phyloP scores from a whole-genome alignment of 1,284 basidiomycete genomes.

The Vanrija pseudolonga region DNA sequence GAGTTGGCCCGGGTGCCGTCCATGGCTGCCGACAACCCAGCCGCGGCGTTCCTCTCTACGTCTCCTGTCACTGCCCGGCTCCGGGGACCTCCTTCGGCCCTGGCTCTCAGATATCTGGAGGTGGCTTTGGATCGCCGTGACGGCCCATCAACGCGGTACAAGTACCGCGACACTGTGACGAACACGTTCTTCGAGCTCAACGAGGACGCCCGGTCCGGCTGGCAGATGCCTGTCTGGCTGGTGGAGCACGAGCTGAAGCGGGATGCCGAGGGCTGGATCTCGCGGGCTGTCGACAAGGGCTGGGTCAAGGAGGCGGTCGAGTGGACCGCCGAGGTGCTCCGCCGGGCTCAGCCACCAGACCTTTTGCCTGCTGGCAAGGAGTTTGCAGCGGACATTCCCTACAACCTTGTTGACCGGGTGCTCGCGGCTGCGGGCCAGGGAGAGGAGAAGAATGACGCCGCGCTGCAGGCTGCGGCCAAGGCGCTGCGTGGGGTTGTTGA shows the following conservation, averaged over 20 bases:
- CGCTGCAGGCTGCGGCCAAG: conserved; percentile 30
- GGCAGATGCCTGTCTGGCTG: conserved; percentile 72
- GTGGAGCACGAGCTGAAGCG: conserved; percentile 53
- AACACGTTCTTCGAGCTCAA: conserved; percentile 71
- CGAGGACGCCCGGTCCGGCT: conserved; percentile 46
- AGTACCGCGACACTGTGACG: conserved; percentile 69
- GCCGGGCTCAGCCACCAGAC: conserved; percentile 60
- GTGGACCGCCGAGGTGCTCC: conserved; percentile 65
- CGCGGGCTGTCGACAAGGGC: conserved; percentile 61
- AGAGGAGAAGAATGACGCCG: conserved; percentile 47
- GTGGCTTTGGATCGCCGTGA: conserved; percentile 75
- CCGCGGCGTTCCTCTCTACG: conserved; percentile 71
- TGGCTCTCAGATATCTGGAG: conserved; percentile 84
- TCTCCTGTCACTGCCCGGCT: conserved; percentile 73
- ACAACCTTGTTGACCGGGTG: conserved; percentile 81
- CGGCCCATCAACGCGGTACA: conserved; percentile 63
- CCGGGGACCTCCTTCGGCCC: conserved; percentile 71
- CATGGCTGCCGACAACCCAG: conserved; percentile 8
- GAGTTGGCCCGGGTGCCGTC: conserved; percentile 58
- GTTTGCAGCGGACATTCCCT: conserved; percentile 69
- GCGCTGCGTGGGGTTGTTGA: conserved; percentile 25
- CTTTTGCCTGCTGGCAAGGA: conserved; percentile 59
- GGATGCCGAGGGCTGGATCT: conserved; percentile 35
- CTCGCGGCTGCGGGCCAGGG: conserved; percentile 62
- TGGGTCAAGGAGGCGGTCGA: conserved; percentile 72